Evolutionary conservation across 768 basidiomycete genomes (phyloP), one percentile per base, ranked within the genome.

Genomic region (Amanita fuliginea): DNA sequence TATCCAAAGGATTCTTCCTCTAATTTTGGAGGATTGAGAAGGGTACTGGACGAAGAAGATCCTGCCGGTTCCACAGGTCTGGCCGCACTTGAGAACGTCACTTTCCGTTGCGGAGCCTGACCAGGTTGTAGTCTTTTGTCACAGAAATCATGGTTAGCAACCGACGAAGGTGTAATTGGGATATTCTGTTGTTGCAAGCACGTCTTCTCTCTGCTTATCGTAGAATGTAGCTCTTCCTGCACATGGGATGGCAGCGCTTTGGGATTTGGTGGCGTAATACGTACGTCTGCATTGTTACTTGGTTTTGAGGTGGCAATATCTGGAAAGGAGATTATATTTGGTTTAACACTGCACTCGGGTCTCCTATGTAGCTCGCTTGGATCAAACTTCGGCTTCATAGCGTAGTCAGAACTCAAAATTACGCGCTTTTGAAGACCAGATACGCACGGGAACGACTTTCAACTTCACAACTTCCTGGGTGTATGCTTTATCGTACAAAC

Each of bases 401-500:
- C 16, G 24, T n/a, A 4, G 21, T 53, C 19, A 55, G 47, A n/a
- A 30, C 36, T 32, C 28, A 43, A 22, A n/a, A 32, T 21, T 10
- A 39, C 14, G 16, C n/a, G n/a, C n/a, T 9, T 40, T 53, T 1
- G 50, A 42, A 37, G 35, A 14, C 6, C 14, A 40, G 14, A 19
- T n/a, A 76, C 85, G 51, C 58, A 95, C 93, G 3, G 80, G 79
- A 26, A 77, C 76, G 0, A 89, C 80, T 62, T 90, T 95, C 55
- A 98, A 83, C 67, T 94, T 95, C 35, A 77, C 68, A 7, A 99
- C 72, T 60, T 94, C 86, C 42, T 83, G 76, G 0, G 87, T 76
- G 63, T 91, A 97, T 5, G 75, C 64, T 67, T 95, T 96, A 68
- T 98, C 96, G 59, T 98, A 98, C n/a, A 98, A 66, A 64, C 96